Base-by-base conservation (phyloP, 495 filamentous ascomycete genomes). In the Aspergillus mulundensis region DNA sequence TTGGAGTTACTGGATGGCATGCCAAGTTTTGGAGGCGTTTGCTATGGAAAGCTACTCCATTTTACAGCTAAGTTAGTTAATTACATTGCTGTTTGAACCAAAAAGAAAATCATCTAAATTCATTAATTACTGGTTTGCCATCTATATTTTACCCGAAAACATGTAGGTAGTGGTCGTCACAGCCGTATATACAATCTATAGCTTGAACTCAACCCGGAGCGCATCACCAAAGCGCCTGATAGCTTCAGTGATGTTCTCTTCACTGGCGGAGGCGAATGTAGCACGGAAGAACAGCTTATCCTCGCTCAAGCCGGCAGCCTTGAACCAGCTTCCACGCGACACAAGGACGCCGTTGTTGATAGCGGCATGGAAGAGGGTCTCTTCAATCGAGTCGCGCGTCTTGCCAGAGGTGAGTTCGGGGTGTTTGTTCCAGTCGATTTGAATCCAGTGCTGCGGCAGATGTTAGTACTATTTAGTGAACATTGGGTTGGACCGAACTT, bases 311-410 rank as follows among this genome's bases (percentile, higher is more conserved):
- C 73, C 74, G 41, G 85, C 78, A 12, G 90, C 88, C 45, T 79
- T 79, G 81, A 97, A 98, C 91, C 90, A 97, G 58, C 85, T 91
- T 4, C 94, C 94, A 38, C 85, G 81, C 44, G 86, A 88, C 19
- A 92, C 68, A 18, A 98, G 78, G 24, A 91, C 88, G 34, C 87
- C 83, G 52, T 84, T 78, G 5, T 81, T 75, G 39, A 97, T 82
- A 48, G 85, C 81, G 16, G 79, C 75, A 49, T 86, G 62, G 78
- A 94, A 97, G 46, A 98, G 86, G 38, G 87, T 84, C 50, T 95
- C 87, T 70, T 98, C 94, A 25, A 97, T 86, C 12, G 82, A 80
- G 18, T 83, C 70, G 58, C 88, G 75, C 28, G 73, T 70, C 64
- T 83, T 85, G n/a, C 69, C 77, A 18, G 71, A 67, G 2, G 77